Conservation (phyloP, 495 filamentous ascomycete genomes). For the Entonaema liquescens region DNA sequence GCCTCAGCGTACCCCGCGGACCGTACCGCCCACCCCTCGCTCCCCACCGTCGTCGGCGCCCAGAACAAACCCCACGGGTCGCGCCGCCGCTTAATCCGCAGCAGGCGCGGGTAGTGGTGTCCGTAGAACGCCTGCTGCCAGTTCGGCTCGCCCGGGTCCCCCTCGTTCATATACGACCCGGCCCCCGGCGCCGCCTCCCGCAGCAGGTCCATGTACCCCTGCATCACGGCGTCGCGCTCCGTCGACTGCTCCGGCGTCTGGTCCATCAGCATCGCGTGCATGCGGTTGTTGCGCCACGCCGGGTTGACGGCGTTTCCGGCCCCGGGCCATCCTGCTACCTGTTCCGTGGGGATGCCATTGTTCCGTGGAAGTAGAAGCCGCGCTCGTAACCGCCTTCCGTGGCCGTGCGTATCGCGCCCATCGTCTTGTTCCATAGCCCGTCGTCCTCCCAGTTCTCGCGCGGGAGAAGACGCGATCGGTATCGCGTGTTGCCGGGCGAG, state of each 20-base stretch:
- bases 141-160: slow-evolving; percentile 64
- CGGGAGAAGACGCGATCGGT: slow-evolving; percentile 62
- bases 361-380: slow-evolving; percentile 55
- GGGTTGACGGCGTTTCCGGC: slow-evolving; percentile 60
- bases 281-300: slow-evolving; percentile 61
- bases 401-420: slow-evolving; percentile 57
- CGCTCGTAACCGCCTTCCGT: slow-evolving; percentile 56
- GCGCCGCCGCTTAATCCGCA: slow-evolving; percentile 60
- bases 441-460: slow-evolving; percentile 55
- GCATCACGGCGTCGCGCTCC: slow-evolving; percentile 34
- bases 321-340: slow-evolving; percentile 51
- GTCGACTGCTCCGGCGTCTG: slow-evolving; percentile 42
- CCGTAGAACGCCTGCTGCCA: slow-evolving; percentile 70
- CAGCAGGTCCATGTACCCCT: slow-evolving; percentile 45
- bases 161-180: slow-evolving; percentile 60
- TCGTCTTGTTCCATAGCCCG: slow-evolving; percentile 55
- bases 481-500: slow-evolving; percentile 39
- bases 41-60: slow-evolving; percentile 62
- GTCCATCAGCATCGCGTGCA: slow-evolving; percentile 61
- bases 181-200: slow-evolving; percentile 47
- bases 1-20: slow-evolving; percentile 42
- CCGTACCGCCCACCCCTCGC: slow-evolving; percentile 58
- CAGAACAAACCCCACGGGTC: slow-evolving; percentile 67
- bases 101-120: slow-evolving; percentile 59
- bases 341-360: slow-evolving; percentile 49